Evolutionary conservation across 140 eudicot species (phyloP).

Genomic region (Oenanthe javanica): DNA sequence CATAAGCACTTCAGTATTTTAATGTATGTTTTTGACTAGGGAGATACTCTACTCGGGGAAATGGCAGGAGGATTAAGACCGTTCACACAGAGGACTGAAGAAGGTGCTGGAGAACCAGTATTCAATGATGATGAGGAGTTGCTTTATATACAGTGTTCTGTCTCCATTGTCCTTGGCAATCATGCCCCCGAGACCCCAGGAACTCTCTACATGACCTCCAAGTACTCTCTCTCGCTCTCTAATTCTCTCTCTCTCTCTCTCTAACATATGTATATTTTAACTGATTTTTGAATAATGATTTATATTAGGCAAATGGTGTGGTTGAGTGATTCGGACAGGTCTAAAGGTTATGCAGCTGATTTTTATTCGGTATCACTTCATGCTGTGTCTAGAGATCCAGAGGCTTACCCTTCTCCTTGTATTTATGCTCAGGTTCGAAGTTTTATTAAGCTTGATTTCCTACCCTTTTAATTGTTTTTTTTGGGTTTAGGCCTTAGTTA

Average conservation of each 20-base stretch:
- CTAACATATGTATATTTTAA: background rate
- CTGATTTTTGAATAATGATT: conserved; percentile 2
- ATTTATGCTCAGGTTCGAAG: conserved; percentile 67
- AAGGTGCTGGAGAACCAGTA: conserved; percentile 47
- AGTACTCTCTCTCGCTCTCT: conserved; percentile 24
- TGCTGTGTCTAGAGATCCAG: conserved; percentile 79
- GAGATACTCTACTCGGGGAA: background rate
- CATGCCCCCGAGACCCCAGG: conserved; percentile 59
- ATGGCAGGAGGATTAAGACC: conserved; percentile 55
- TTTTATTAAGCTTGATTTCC: background rate
- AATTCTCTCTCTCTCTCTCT: no score
- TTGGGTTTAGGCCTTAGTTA: background rate
- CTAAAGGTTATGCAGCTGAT: conserved; percentile 74
- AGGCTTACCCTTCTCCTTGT: conserved; percentile 82
- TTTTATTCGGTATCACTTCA: conserved; percentile 82
- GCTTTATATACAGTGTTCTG: conserved; percentile 54
- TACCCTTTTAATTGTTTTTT: background rate
- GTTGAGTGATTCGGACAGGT: conserved; percentile 69
- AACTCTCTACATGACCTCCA: conserved; percentile 79
- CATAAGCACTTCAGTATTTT: background rate
- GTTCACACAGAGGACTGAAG: conserved; percentile 39
- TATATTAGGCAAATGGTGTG: conserved; percentile 60
- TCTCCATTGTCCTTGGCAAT: conserved; percentile 70
- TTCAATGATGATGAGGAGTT: conserved; percentile 53
- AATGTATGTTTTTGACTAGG: background rate